A percentile compares a stretch with the other conserved stretches of the same genome.
phyloP scores from a whole-genome alignment of 441 rosid species.

The Gossypium davidsonii region DNA sequence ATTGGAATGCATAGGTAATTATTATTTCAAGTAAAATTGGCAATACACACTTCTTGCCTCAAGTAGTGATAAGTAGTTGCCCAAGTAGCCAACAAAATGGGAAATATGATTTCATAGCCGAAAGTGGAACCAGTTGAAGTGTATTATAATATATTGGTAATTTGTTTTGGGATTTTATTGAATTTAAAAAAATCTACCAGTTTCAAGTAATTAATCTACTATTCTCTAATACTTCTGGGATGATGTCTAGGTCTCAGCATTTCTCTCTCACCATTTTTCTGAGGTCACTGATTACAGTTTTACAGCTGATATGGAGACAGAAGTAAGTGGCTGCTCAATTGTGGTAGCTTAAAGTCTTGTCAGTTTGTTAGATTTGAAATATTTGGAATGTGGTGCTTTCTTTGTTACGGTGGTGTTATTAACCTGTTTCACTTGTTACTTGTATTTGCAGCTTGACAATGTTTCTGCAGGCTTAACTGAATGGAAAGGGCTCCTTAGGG shows the following conservation, averaged over 20 bases:
- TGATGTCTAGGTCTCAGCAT: slow-evolving; percentile 75
- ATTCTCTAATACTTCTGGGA: slow-evolving; percentile 13
- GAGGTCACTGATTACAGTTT: slow-evolving; percentile 96
- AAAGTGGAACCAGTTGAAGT: slow-evolving; percentile 1
- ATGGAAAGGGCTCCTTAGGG: slow-evolving; percentile 94
- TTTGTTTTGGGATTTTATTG: neutral
- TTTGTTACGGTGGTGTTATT: neutral
- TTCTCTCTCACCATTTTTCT: slow-evolving; percentile 80
- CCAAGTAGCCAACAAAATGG: neutral
- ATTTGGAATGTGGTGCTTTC: neutral
- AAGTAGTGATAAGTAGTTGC: neutral
- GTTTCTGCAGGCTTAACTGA: slow-evolving; percentile 93
- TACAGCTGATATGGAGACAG: slow-evolving; percentile 98
- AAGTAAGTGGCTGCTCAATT: slow-evolving; percentile 43
- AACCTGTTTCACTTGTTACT: neutral
- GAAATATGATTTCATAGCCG: neutral
- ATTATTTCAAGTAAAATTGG: neutral
- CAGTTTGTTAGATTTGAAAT: slow-evolving; percentile 1
- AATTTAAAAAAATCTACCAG: neutral
- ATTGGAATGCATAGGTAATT: neutral
- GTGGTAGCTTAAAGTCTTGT: slow-evolving; percentile 11
- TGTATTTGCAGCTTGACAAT: slow-evolving; percentile 74
- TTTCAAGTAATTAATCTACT: neutral
- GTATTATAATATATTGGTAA: neutral
- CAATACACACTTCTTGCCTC: neutral